Evolutionary conservation across 2,329 filamentous ascomycete species (phyloP).

Genomic region (Aureobasidium sp.): DNA sequence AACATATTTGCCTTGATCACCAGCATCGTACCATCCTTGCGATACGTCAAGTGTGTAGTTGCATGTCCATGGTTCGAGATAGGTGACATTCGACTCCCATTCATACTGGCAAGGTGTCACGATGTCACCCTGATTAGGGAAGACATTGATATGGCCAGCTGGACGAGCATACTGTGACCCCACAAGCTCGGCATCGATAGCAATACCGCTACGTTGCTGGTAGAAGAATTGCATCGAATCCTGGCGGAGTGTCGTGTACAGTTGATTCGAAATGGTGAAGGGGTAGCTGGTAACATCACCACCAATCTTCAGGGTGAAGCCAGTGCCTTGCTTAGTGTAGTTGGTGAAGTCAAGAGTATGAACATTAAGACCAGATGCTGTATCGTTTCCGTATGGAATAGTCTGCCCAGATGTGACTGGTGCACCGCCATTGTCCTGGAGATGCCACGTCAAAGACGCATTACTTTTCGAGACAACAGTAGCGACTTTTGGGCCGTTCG

Average conservation of each 20-base stretch:
- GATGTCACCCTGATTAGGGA: slow-evolving; percentile 15
- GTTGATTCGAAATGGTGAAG: slow-evolving; percentile 3
- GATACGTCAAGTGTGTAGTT: slow-evolving; percentile 16
- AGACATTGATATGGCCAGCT: slow-evolving; percentile 14
- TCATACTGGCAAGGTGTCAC: slow-evolving; percentile 14
- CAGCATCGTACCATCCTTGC: slow-evolving; percentile 17
- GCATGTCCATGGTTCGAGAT: slow-evolving; percentile 17
- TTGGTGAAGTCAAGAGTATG: slow-evolving; percentile 12
- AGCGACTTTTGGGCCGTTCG: slow-evolving; percentile 14
- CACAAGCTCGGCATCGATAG: slow-evolving; percentile 15
- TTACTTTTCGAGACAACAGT: slow-evolving; percentile 7
- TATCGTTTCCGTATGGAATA: slow-evolving; percentile 7
- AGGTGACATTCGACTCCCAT: slow-evolving; percentile 15
- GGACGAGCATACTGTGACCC: slow-evolving; percentile 14
- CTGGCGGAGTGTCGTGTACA: slow-evolving; percentile 14
- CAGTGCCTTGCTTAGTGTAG: background rate
- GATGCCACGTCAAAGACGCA: slow-evolving; percentile 5
- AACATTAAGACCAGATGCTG: slow-evolving; percentile 11
- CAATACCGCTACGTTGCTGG: slow-evolving; percentile 17
- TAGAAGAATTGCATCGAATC: slow-evolving; percentile 17
- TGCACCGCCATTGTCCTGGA: background rate
- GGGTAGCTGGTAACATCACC: slow-evolving; percentile 10
- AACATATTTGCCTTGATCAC: slow-evolving; percentile 17
- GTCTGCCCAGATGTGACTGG: background rate
- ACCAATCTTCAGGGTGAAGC: background rate